Evolutionary conservation across 257 asterid genomes (phyloP), one percentile per base, ranked within the genome.

Genomic region (Salvia splendens): DNA sequence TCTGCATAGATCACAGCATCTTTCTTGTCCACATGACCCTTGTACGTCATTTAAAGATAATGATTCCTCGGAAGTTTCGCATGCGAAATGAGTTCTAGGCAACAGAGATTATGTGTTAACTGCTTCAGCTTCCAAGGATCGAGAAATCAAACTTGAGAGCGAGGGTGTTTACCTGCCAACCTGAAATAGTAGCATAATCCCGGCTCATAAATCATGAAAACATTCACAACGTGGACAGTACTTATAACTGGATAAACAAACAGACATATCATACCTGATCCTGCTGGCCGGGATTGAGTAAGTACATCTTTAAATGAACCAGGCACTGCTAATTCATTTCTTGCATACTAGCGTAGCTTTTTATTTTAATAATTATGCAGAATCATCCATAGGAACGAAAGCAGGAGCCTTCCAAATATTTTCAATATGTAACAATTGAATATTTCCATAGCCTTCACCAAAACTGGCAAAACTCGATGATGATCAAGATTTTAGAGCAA

Each of bases 1-100:
- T 77, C 91, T 12, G 68, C 64, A 54, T 87, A 58, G 70, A 63
- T 64, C n/a, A 52, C 73, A 49, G 48, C 28, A 41, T 85, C 96
- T 56, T 83, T 89, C 77, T 80, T 88, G 65, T 94, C 95, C 65
- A 91, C 97, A 3, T 96, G 97, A 38, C 95, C 95, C 81, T 87
- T 88, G 68, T 94, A 91, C 5, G 97, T 97, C 74, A 71, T 81
- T 71, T 94, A 94, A 57, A 88, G 69, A n/a, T 72, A 73, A 33
- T 10, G 16, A 36, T 20, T 77, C 82, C 74, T 65, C 38, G 30
- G 75, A 50, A 78, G 36, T 54, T 65, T 80, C 86, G 30, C 75
- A 50, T 36, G 47, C 74, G 61, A 75, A 65, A 73, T 43, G 41
- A 63, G 71, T 66, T 56, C 30, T 14, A 56, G 82, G 51, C 17